These are phyloP conservation scores for Plasmodium gonderi DNA, from an alignment of 169 alveolate genomes.

Conservation along the genomic window DNA sequence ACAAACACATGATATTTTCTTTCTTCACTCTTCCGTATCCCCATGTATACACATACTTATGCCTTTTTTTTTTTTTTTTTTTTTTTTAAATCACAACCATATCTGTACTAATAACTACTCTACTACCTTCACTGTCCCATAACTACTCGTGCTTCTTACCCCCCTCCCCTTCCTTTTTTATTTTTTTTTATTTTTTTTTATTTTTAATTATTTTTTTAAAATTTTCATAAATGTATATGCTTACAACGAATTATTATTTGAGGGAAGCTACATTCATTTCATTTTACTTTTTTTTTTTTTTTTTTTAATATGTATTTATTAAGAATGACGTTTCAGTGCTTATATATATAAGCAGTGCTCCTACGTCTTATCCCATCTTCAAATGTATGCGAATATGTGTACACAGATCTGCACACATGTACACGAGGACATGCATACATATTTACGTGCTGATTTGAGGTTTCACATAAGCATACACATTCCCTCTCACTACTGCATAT, in stretches of 20 bases:
- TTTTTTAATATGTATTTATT: conserved; percentile 31
- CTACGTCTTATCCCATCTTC: not conserved
- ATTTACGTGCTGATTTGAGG: not conserved
- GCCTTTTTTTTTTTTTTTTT: not conserved
- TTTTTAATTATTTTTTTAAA: conserved; percentile 54
- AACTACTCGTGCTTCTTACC: not conserved
- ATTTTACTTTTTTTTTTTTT: conserved; percentile 6
- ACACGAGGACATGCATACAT: not conserved
- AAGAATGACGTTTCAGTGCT: not conserved
- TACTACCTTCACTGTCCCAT: too few relatives aligned
- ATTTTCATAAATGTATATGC: conserved; percentile 28
- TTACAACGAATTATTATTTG: conserved; percentile 15
- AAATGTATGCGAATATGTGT: not conserved
- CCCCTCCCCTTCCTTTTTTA: not conserved
- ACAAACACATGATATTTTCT: too few relatives aligned
- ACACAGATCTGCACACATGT: not conserved
- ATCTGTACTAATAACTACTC: too few relatives aligned
- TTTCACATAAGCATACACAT: not conserved
- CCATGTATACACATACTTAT: not conserved
- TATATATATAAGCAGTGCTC: conserved; percentile 9
- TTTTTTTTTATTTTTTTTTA: not conserved
- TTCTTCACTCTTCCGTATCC: not conserved
- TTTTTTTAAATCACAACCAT: not conserved
- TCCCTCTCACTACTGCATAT: not conserved
- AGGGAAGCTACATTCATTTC: conserved; percentile 17